Conservation (phyloP, 2,329 filamentous ascomycete species). For the Cephalotrichum gorgonifer region DNA sequence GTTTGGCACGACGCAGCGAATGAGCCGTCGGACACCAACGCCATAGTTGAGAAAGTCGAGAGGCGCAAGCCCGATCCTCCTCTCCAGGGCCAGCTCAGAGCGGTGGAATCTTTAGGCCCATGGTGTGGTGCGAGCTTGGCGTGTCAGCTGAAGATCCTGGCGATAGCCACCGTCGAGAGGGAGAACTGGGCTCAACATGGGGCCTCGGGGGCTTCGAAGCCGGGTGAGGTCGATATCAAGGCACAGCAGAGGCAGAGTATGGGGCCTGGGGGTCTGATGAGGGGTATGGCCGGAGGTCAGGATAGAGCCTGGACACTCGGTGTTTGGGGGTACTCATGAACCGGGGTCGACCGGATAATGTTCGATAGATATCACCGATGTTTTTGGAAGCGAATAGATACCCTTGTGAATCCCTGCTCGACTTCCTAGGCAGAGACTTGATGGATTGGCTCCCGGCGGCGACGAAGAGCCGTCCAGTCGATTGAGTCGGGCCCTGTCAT, state of each 20-base stretch:
- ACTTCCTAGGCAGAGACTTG: not conserved
- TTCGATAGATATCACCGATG: not conserved
- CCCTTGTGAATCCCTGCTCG: not conserved
- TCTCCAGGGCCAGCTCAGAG: conserved; percentile 51
- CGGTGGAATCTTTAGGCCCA: conserved; percentile 58
- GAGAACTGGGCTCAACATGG: conserved; percentile 64
- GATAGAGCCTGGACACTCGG: not conserved
- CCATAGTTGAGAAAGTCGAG: conserved; percentile 47
- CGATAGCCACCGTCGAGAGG: conserved; percentile 59
- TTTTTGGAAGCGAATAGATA: not conserved
- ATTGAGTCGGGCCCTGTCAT: not conserved
- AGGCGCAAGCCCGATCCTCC: conserved; percentile 21
- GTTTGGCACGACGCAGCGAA: conserved; percentile 30
- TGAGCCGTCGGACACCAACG: conserved; percentile 38
- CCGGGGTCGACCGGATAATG: not conserved
- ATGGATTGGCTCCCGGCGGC: not conserved
- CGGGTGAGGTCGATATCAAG: conserved; percentile 49
- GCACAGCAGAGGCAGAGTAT: conserved; percentile 54
- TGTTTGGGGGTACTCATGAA: not conserved
- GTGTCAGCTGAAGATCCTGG: conserved; percentile 56
- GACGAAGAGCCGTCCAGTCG: not conserved
- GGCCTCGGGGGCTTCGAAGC: conserved; percentile 46
- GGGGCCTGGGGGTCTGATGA: conserved; percentile 38
- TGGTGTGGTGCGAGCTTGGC: conserved; percentile 68
- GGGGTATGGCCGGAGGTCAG: not conserved